These are phyloP conservation scores for Starmera dryadoides DNA, from an alignment of 805 yeast species.

Conservation along the genomic window DNA sequence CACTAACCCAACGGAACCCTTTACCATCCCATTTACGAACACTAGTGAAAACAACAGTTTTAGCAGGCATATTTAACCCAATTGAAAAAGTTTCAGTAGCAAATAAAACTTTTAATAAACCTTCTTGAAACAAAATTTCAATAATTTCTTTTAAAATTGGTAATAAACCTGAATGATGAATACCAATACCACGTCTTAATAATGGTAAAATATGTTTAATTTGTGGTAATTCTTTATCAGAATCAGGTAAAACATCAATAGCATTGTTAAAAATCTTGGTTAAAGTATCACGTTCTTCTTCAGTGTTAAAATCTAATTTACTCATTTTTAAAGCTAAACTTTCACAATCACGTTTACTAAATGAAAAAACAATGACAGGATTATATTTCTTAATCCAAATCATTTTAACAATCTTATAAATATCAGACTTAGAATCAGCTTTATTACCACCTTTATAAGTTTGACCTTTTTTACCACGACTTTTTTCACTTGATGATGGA, in stretches of 20 bases:
- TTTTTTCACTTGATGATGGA: conserved; percentile 50
- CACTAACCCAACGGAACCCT: conserved; percentile 97
- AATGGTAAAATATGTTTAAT: conserved; percentile 87
- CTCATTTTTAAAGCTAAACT: conserved; percentile 91
- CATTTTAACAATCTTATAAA: conserved; percentile 95
- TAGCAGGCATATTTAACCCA: conserved; percentile 99
- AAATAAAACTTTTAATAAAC: conserved; percentile 85
- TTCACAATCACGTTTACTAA: conserved; percentile 95
- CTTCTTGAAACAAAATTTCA: conserved; percentile 95
- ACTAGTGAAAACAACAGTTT: conserved; percentile 95
- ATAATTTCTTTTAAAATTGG: conserved; percentile 93
- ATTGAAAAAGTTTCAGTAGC: conserved; percentile 98
- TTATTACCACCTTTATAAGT: conserved; percentile 82
- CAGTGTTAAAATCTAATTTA: conserved; percentile 87
- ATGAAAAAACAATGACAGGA: conserved; percentile 98
- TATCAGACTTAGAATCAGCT: conserved; percentile 73
- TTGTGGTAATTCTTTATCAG: conserved; percentile 90
- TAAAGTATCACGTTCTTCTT: conserved; percentile 88
- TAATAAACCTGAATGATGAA: conserved; percentile 93
- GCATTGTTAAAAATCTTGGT: conserved; percentile 90
- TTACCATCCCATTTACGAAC: conserved; percentile 98
- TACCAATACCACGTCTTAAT: conserved; percentile 92
- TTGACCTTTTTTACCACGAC: conserved; percentile 70
- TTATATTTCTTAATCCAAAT: conserved; percentile 94
- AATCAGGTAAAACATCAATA: conserved; percentile 77